These are phyloP conservation scores for Rutstroemia sp. DNA, from an alignment of 2,329 filamentous ascomycete genomes.

Conservation along the genomic window DNA sequence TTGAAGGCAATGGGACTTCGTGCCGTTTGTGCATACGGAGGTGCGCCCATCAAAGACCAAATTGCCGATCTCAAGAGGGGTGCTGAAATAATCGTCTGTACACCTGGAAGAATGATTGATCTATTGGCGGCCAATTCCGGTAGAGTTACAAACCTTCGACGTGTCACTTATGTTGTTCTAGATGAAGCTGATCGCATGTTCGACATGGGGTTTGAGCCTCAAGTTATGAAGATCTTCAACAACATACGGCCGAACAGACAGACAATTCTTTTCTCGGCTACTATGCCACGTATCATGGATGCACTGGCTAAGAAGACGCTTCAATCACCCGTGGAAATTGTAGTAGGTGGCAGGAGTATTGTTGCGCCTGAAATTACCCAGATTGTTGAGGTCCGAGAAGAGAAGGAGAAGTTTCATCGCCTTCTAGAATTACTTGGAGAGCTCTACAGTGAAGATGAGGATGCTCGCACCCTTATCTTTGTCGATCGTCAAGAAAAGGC, in stretches of 20 bases:
- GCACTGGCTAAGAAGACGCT: constrained; percentile 83
- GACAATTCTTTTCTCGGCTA: constrained; percentile 92
- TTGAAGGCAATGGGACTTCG: constrained; percentile 78
- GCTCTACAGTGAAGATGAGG: constrained; percentile 79
- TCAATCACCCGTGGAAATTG: constrained; percentile 79
- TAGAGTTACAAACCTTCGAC: constrained; percentile 82
- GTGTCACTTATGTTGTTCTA: constrained; percentile 89
- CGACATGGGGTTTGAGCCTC: constrained; percentile 98
- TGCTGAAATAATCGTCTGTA: constrained; percentile 91
- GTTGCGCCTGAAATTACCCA: constrained; percentile 92
- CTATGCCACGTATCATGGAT: constrained; percentile 91
- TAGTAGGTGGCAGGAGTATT: constrained; percentile 79
- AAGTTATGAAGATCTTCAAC: constrained; percentile 92
- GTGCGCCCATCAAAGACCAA: constrained; percentile 93
- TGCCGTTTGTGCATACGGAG: constrained; percentile 88
- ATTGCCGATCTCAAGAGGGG: constrained; percentile 95
- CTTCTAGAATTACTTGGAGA: constrained; percentile 82
- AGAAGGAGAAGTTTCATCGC: constrained; percentile 75
- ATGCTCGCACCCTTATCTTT: constrained; percentile 83
- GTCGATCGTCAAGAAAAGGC: constrained; percentile 89
- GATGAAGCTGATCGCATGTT: constrained; percentile 99
- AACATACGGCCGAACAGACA: constrained; percentile 90
- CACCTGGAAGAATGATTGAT: constrained; percentile 92
- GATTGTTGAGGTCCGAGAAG: constrained; percentile 78
- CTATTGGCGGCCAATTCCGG: constrained; percentile 87